Evolutionary conservation across 306 rosid species (phyloP).

Genomic region (Pterocarpus santalinus): DNA sequence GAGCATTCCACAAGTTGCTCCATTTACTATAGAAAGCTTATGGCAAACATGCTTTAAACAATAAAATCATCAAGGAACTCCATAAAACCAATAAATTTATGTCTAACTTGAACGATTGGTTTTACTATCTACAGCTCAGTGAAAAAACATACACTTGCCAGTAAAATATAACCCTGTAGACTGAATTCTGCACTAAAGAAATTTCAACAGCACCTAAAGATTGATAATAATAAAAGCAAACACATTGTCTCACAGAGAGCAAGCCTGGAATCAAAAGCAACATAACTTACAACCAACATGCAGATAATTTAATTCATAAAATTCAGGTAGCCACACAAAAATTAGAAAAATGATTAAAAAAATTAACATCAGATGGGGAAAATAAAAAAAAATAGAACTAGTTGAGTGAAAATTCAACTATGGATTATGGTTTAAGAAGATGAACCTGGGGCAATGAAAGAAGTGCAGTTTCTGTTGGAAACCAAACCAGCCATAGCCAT

Average conservation of each 20-base stretch:
- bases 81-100: slow-evolving; percentile 8
- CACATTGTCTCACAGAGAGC: too few species aligned
- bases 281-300: not conserved
- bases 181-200: not conserved
- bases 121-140: slow-evolving; percentile 1
- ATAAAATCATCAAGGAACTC: slow-evolving; percentile 7
- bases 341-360: not conserved
- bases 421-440: not conserved
- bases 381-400: not conserved
- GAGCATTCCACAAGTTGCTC: slow-evolving; percentile 12
- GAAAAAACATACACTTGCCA: not conserved
- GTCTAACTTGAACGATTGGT: not conserved
- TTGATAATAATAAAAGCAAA: not conserved
- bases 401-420: slow-evolving; percentile 1
- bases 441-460: slow-evolving; percentile 63
- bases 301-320: slow-evolving; percentile 25
- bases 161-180: not conserved
- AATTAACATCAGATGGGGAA: not conserved
- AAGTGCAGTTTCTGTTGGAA: slow-evolving; percentile 69
- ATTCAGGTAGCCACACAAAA: slow-evolving; percentile 6
- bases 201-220: not conserved
- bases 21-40: not conserved
- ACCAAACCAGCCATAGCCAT: slow-evolving; percentile 76
- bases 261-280: not conserved
- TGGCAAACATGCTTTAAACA: not conserved